Percentiles rank a stretch among this genome's conserved stretches.
Conservation (phyloP, 2,329 filamentous ascomycete species). For the Incumbomyces delicatus region DNA sequence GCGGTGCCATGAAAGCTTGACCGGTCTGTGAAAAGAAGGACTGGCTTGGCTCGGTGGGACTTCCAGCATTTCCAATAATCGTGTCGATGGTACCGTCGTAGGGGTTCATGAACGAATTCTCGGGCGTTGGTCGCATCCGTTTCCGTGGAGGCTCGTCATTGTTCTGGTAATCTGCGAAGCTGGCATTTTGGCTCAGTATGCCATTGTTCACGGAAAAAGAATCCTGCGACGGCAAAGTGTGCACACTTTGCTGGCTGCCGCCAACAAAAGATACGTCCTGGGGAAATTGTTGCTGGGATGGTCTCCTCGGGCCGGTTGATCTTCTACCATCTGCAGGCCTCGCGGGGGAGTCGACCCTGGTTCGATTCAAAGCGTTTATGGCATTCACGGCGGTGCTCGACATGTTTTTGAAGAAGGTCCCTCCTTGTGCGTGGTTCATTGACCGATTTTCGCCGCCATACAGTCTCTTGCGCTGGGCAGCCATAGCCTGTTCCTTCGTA, state of each 20-base stretch:
- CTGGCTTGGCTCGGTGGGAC: constrained; percentile 37
- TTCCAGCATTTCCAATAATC: constrained; percentile 18
- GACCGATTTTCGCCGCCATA: constrained; percentile 69
- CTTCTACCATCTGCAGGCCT: constrained; percentile 55
- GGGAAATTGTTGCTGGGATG: constrained; percentile 53
- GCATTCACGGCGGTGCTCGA: constrained; percentile 87
- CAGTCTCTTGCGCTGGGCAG: constrained; percentile 81
- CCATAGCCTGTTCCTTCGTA: constrained; percentile 98
- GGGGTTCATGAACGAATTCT: constrained; percentile 31
- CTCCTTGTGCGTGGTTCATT: constrained; percentile 54
- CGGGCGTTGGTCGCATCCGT: constrained; percentile 24
- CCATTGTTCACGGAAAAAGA: constrained; percentile 48
- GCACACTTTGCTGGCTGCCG: constrained; percentile 71
- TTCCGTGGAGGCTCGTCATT: constrained; percentile 21
- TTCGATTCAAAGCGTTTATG: constrained; percentile 93
- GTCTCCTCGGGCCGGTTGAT: constrained; percentile 60
- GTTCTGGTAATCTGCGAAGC: constrained; percentile 19
- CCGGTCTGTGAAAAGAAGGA: constrained; percentile 35
- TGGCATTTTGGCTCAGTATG: constrained; percentile 49
- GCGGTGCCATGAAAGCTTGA: constrained; percentile 16
- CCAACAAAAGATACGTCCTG: constrained; percentile 55
- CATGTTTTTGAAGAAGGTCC: constrained; percentile 96
- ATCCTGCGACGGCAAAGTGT: constrained; percentile 62
- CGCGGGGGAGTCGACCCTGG: constrained; percentile 80
- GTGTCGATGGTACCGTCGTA: constrained; percentile 18